Evolutionary conservation across 805 yeast species (phyloP).

Genomic region (Schwanniomyces occidentalis): DNA sequence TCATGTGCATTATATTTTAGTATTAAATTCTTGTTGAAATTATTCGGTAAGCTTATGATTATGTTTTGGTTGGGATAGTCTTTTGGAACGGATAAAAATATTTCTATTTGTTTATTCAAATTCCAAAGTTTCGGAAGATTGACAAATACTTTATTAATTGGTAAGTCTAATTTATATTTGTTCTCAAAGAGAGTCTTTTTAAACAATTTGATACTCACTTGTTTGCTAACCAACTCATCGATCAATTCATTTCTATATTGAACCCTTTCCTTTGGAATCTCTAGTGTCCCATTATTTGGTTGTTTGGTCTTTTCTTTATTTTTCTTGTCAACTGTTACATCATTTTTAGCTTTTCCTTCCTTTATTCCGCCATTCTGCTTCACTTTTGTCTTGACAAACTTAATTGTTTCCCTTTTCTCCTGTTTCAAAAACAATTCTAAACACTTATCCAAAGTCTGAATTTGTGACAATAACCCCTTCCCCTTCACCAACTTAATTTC

Average conservation of each 20-base stretch:
- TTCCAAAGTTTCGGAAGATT: slow-evolving; percentile 32
- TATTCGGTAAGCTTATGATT: slow-evolving; percentile 25
- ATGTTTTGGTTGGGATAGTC: slow-evolving; percentile 30
- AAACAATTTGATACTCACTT: slow-evolving; percentile 25
- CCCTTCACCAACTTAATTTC: slow-evolving; percentile 42
- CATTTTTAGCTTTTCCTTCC: not conserved
- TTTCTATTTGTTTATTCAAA: slow-evolving; percentile 23
- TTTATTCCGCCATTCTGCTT: slow-evolving; percentile 3
- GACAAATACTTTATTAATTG: slow-evolving; percentile 16
- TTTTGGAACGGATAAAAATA: slow-evolving; percentile 33
- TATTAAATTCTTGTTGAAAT: slow-evolving; percentile 30
- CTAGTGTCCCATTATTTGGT: not conserved
- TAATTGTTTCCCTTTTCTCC: slow-evolving; percentile 62
- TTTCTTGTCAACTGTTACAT: not conserved
- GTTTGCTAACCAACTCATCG: slow-evolving; percentile 27
- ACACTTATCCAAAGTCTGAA: slow-evolving; percentile 55
- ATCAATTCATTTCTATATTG: slow-evolving; percentile 18
- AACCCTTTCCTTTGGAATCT: not conserved
- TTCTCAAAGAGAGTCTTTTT: slow-evolving; percentile 23
- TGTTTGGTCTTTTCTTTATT: slow-evolving; percentile 1
- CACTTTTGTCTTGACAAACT: slow-evolving; percentile 46
- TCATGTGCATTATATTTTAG: slow-evolving; percentile 19
- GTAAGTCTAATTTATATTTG: slow-evolving; percentile 33
- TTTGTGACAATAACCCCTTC: slow-evolving; percentile 52
- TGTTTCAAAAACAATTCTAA: slow-evolving; percentile 59